Base-by-base conservation (phyloP, 805 yeast species). In the Ogataea parapolymorpha region DNA sequence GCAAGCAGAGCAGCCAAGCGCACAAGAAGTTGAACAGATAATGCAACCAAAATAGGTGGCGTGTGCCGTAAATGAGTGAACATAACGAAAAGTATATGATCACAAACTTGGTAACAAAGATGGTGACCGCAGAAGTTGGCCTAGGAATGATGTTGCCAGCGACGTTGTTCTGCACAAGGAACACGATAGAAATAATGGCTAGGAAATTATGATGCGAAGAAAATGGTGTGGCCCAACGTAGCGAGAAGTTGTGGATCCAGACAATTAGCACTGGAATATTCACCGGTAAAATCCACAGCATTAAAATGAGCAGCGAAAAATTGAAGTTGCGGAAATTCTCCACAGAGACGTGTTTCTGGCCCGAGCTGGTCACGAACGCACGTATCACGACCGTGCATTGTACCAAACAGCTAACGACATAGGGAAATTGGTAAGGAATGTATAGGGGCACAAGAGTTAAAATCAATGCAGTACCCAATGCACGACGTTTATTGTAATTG, bases 1-100 rank as follows among this genome's bases (percentile, higher is more conserved):
- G 32, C 17, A 53, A 34, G 8, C 56, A 35, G 34, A 72, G 57
- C 15, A 77, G 49, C 73, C 82, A 69, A 32, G 82, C 73, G 58
- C 80, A 72, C 39, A 81, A 63, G 13, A 82, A 58, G 59, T 88
- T 88, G 41, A 84, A 73, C 37, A 88, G 61, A 56, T 85, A 85
- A 53, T 89, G 93, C 34, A 89, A 65, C 85, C 90, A 86, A 61
- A 77, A 90, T n/a, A 91, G 71, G 54, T 87, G 85, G 55, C 90
- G 74, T 5, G 84, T 71, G 2, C 96, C 96, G 62, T 80, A 87
- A 8, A 87, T 54, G 41, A 85, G 60, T 31, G 84, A 66, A 62
- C 85, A 88, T 27, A 76, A 56, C 1, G 77, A 70, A 47, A 79
- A 67, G 58, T 83, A 85, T 0, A 56, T 55, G 32, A 82, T 53